A percentile compares a stretch with the other conserved stretches of the same genome.
Evolutionary conservation across 768 basidiomycete species (phyloP).

Genomic region (Pleurotus cornucopiae): DNA sequence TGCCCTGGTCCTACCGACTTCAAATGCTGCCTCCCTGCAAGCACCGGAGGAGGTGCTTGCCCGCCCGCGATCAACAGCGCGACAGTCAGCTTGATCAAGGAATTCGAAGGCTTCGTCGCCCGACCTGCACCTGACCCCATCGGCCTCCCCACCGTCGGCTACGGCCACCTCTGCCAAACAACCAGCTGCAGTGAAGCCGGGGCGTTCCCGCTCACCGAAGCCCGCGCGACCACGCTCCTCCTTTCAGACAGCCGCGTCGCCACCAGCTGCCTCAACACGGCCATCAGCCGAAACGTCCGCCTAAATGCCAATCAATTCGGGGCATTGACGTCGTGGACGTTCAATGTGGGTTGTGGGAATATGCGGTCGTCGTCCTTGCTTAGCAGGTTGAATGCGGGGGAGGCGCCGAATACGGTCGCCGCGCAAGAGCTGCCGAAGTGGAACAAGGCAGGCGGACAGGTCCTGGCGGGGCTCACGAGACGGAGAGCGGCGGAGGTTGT

Average conservation of each 20-base stretch:
- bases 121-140: slow-evolving; percentile 30
- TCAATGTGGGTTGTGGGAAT: slow-evolving; percentile 25
- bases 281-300: slow-evolving; percentile 19
- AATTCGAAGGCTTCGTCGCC: slow-evolving; percentile 30
- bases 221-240: slow-evolving; percentile 24
- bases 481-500: slow-evolving; percentile 26
- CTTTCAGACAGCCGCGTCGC: slow-evolving; percentile 21
- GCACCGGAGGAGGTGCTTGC: slow-evolving; percentile 6
- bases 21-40: slow-evolving; percentile 20
- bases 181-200: slow-evolving; percentile 28
- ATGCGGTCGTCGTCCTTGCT: slow-evolving; percentile 23
- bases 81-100: slow-evolving; percentile 25
- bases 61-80: slow-evolving; percentile 22
- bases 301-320: slow-evolving; percentile 32
- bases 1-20: slow-evolving; percentile 24
- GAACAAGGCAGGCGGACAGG: slow-evolving; percentile 22
- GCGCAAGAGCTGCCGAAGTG: slow-evolving; percentile 27
- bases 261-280: slow-evolving; percentile 23
- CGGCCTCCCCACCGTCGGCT: slow-evolving; percentile 31
- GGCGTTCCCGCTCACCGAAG: slow-evolving; percentile 27
- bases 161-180: slow-evolving; percentile 28
- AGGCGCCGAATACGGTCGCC: slow-evolving; percentile 28
- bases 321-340: slow-evolving; percentile 26
- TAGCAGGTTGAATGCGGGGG: slow-evolving; percentile 25
- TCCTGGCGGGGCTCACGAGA: slow-evolving; percentile 22